phyloP scores from a whole-genome alignment of 1,139 yeast species.

The Suhomyces terraborum region DNA sequence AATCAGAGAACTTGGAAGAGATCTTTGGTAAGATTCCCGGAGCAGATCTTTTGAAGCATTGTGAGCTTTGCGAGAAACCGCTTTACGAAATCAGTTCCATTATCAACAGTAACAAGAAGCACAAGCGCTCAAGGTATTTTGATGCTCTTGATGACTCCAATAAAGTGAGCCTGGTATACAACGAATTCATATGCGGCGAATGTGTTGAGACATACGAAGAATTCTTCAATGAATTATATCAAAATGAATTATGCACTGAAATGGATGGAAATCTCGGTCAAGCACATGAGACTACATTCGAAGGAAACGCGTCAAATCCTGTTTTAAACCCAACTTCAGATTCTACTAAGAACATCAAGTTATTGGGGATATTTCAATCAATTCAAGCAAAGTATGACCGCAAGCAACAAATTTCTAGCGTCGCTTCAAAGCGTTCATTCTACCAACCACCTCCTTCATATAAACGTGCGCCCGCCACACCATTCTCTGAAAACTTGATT shows the following conservation, averaged over 20 bases:
- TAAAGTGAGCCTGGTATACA: slow-evolving; percentile 24
- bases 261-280: not conserved
- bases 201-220: slow-evolving; percentile 62
- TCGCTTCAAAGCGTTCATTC: slow-evolving; percentile 17
- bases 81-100: slow-evolving; percentile 62
- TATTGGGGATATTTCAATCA: slow-evolving; percentile 27
- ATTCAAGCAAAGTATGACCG: slow-evolving; percentile 25
- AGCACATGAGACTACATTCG: not conserved
- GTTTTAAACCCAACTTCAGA: not conserved
- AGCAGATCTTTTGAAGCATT: slow-evolving; percentile 48
- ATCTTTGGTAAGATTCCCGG: slow-evolving; percentile 48
- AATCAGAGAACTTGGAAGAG: slow-evolving; percentile 37
- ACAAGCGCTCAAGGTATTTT: slow-evolving; percentile 13
- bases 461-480: slow-evolving; percentile 16
- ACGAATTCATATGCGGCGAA: slow-evolving; percentile 64
- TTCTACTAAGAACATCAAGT: slow-evolving; percentile 14
- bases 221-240: slow-evolving; percentile 41
- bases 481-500: slow-evolving; percentile 29
- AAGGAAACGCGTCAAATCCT: not conserved
- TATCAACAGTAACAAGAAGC: slow-evolving; percentile 27
- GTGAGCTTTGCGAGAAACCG: slow-evolving; percentile 68
- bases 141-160: slow-evolving; percentile 3
- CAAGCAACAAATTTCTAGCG: slow-evolving; percentile 8
- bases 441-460: slow-evolving; percentile 18
- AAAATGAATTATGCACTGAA: slow-evolving; percentile 13